Evolutionary conservation across 2,329 filamentous ascomycete genomes (phyloP).

Genomic region (Penicillium sp.): DNA sequence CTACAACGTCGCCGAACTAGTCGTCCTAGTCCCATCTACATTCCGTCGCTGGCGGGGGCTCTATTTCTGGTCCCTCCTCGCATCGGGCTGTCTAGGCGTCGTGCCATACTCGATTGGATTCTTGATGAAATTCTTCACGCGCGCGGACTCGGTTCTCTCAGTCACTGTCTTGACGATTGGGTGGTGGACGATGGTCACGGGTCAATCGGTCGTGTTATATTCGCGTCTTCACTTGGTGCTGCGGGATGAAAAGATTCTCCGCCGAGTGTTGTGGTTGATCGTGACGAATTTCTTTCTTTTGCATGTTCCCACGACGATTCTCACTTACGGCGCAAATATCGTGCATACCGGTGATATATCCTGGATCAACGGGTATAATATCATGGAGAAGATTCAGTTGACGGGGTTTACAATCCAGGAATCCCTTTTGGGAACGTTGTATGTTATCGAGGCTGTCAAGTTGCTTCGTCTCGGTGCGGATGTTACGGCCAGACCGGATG

Average conservation of each 20-base stretch:
- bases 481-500: constrained; percentile 28
- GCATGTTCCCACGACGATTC: constrained; percentile 60
- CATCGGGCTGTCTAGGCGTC: constrained; percentile 44
- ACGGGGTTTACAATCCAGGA: constrained; percentile 56
- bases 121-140: constrained; percentile 49
- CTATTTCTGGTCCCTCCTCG: constrained; percentile 52
- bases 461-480: constrained; percentile 47
- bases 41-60: constrained; percentile 49
- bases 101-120: constrained; percentile 51
- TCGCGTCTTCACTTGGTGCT: constrained; percentile 67
- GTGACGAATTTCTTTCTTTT: constrained; percentile 60
- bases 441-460: constrained; percentile 60
- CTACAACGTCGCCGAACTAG: constrained; percentile 57
- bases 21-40: constrained; percentile 47
- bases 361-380: constrained; percentile 51
- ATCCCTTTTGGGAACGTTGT: constrained; percentile 55
- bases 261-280: constrained; percentile 63
- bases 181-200: constrained; percentile 67
- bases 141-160: constrained; percentile 38
- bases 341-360: constrained; percentile 24
- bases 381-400: constrained; percentile 55
- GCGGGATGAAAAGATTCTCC: constrained; percentile 56
- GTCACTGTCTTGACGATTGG: constrained; percentile 58
- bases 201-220: constrained; percentile 67
- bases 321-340: constrained; percentile 57